Percentiles rank a stretch among this genome's conserved stretches.
phyloP scores from a whole-genome alignment of 345 rosid species.

The Barbarea vulgaris region DNA sequence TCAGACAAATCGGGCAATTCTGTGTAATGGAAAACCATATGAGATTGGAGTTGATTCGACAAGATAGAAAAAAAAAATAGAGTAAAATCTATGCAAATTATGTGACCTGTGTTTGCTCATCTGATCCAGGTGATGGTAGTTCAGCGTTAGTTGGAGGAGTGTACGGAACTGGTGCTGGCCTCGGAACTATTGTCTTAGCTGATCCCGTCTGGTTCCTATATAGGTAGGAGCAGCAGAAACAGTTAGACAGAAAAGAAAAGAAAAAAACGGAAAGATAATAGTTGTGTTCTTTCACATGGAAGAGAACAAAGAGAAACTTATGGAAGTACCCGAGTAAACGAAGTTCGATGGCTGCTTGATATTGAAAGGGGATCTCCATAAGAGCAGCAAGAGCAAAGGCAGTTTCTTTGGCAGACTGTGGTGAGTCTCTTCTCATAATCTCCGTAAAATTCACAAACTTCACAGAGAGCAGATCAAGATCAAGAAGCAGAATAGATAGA shows the following conservation, averaged over 20 bases:
- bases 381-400: slow-evolving; percentile 90
- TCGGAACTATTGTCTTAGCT: slow-evolving; percentile 56
- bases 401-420: slow-evolving; percentile 59
- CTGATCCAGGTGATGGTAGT: slow-evolving; percentile 29
- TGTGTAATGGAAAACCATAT: slow-evolving; percentile 27
- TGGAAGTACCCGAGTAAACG: slow-evolving; percentile 61
- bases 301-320: not conserved
- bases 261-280: not conserved
- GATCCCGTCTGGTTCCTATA: slow-evolving; percentile 50
- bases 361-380: slow-evolving; percentile 90
- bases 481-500: not conserved
- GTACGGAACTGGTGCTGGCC: slow-evolving; percentile 66
- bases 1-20: slow-evolving; percentile 76
- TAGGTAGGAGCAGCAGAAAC: slow-evolving; percentile 11
- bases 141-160: slow-evolving; percentile 31
- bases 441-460: slow-evolving; percentile 86
- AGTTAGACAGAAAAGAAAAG: not conserved
- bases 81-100: not conserved
- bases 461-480: slow-evolving; percentile 32
- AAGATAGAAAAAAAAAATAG: slow-evolving; percentile 9
- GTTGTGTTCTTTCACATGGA: slow-evolving; percentile 15
- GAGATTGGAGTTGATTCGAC: slow-evolving; percentile 16
- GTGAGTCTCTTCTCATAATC: slow-evolving; percentile 58
- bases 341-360: slow-evolving; percentile 65
- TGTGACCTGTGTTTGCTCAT: slow-evolving; percentile 59